Conservation (phyloP, 441 rosid genomes). For the Dalechampia spathulata region DNA sequence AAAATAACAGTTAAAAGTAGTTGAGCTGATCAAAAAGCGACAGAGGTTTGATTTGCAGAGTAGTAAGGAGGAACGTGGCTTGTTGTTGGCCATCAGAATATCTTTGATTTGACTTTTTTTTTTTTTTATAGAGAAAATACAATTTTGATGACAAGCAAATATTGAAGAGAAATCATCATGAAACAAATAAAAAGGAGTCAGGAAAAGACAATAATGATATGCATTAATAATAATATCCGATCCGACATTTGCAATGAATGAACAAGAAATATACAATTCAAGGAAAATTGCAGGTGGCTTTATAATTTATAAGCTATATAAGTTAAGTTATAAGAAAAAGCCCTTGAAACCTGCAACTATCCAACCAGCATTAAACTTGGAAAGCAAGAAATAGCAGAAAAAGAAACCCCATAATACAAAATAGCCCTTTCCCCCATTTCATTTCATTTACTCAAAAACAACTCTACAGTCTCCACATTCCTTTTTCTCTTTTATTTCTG, state of each 20-base stretch:
- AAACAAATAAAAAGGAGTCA: not conserved
- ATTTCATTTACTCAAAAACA: no score
- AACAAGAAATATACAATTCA: constrained; percentile 25
- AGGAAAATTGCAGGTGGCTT: constrained; percentile 17
- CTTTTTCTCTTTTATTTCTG: constrained; percentile 27
- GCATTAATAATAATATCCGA: constrained; percentile 5
- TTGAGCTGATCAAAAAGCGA: no score
- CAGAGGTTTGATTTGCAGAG: no score
- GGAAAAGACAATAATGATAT: not conserved
- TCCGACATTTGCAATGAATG: constrained; percentile 14
- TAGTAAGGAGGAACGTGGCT: no score
- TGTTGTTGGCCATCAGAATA: no score
- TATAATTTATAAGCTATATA: constrained; percentile 1
- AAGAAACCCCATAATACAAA: constrained; percentile 17
- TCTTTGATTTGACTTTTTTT: no score
- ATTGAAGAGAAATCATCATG: no score
- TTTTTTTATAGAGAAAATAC: no score
- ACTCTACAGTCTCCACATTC: constrained; percentile 25
- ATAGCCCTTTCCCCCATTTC: no score
- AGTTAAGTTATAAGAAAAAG: no score
- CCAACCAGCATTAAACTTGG: constrained; percentile 6
- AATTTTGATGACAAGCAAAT: no score
- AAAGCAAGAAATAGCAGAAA: not conserved
- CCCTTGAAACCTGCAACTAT: constrained; percentile 7
- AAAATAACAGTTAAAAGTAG: no score